These are phyloP conservation scores for Populus davidiana DNA, from an alignment of 345 rosid species.

Conservation along the genomic window DNA sequence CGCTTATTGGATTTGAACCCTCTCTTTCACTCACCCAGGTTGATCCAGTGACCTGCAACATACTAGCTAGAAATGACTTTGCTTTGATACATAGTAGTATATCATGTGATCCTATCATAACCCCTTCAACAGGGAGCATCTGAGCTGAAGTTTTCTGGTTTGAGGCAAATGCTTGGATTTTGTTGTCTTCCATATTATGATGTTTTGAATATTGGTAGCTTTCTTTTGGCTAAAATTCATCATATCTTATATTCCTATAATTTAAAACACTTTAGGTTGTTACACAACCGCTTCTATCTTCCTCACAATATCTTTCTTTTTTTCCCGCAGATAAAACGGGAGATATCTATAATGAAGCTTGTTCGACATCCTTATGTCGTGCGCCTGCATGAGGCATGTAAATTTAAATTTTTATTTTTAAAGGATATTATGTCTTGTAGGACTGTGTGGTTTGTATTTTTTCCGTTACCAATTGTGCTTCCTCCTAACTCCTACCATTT, in stretches of 20 bases:
- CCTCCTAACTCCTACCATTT: conserved; percentile 9
- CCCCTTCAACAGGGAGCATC: background rate
- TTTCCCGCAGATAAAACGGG: conserved; percentile 74
- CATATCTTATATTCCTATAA: background rate
- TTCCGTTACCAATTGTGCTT: conserved; percentile 4
- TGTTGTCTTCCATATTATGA: background rate
- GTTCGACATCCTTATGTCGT: conserved; percentile 94
- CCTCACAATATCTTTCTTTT: background rate
- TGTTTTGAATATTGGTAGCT: background rate
- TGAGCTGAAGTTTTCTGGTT: background rate
- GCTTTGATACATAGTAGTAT: too few species aligned
- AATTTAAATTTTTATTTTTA: background rate
- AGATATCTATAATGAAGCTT: conserved; percentile 97
- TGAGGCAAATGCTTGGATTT: background rate
- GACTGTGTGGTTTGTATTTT: background rate
- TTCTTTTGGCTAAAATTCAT: background rate
- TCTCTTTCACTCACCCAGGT: too few species aligned
- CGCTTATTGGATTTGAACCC: too few species aligned
- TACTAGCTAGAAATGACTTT: too few species aligned
- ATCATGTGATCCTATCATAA: background rate
- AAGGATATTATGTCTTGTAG: background rate
- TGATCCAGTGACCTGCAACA: too few species aligned
- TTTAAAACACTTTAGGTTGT: background rate
- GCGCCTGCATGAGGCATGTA: conserved; percentile 85
- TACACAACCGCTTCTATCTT: background rate